Base-by-base conservation (phyloP, 2,329 filamentous ascomycete species). In the Diaporthe batatas region DNA sequence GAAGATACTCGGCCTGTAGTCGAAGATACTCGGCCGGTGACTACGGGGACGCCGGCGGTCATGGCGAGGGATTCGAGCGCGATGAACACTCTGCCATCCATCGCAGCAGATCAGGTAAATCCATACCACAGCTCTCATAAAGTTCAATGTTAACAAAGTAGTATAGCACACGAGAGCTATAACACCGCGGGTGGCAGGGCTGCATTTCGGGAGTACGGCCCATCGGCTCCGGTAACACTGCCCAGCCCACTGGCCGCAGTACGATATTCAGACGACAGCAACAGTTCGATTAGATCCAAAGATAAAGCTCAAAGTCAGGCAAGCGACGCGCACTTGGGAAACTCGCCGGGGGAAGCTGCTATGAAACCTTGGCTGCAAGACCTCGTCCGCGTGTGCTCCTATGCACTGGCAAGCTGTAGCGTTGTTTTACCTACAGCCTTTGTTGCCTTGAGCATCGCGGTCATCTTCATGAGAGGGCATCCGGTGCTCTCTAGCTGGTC, bases 391-490 rank as follows among this genome's bases (percentile, higher is more conserved):
- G 23, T 73, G 16, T 64, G 68, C 16, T 71, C 71, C 39, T 72
- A 72, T 21, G 16, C 74, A 18, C 59, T 75, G 59, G 70, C 70
- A 34, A 70, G 70, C 44, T 65, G 68, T 32, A 70, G 72, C 59
- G 59, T 75, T 53, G 58, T 72, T 18, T 67, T 75, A 21, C 74
- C 74, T 5, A 18, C 44, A 42, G 25, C 32, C 36, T 68, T 75
- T 68, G 6, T 70, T 53, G 71, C 23, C 32, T 29, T 74, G 23
- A 53, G 65, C 6, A 54, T 70, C 10, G 18, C 58, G 4, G 65
- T 58, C 3, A 39, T 49, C 23, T 8, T 44, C 34, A 70, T 71
- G 67, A 68, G 73, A 23, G 53, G 71, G n/a, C 34, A 70, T 8
- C 21, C 68, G 1, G 68, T 64, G 16, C 57, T 55, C 7, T 73